phyloP scores from a whole-genome alignment of 2,329 filamentous ascomycete genomes.

The Pseudogymnoascus sp. region DNA sequence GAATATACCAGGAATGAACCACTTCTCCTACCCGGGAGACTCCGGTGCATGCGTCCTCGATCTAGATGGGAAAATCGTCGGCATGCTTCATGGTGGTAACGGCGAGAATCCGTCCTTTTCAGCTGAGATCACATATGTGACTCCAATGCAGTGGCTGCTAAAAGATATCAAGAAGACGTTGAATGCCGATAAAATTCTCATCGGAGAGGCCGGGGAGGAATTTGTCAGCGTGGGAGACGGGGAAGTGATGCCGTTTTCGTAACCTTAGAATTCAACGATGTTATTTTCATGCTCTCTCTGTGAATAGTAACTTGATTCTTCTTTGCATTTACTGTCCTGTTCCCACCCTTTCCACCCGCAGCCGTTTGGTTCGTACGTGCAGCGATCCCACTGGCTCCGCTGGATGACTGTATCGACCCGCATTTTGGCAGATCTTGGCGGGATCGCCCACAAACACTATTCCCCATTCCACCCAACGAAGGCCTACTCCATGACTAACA shows the following conservation, averaged over 20 bases:
- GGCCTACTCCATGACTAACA: conserved; percentile 20
- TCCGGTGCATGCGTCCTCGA: neutral
- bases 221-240: too few species aligned
- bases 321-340: too few species aligned
- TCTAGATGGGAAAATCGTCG: neutral
- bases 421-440: neutral
- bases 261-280: too few species aligned
- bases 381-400: too few species aligned
- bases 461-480: neutral
- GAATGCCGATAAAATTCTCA: too few species aligned
- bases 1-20: neutral
- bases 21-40: neutral
- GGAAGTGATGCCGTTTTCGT: too few species aligned
- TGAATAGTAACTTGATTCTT: too few species aligned
- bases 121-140: neutral
- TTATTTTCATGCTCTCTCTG: too few species aligned
- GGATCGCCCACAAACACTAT: neutral
- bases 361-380: too few species aligned
- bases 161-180: neutral
- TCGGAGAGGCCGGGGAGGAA: too few species aligned
- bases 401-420: neutral
- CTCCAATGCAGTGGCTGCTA: neutral
- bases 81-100: neutral
- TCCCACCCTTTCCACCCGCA: too few species aligned
- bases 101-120: neutral